A percentile compares a stretch with the other conserved stretches of the same genome.
These are phyloP conservation scores for Ascochyta lentis DNA, from an alignment of 2,329 filamentous ascomycete species.

Conservation along the genomic window DNA sequence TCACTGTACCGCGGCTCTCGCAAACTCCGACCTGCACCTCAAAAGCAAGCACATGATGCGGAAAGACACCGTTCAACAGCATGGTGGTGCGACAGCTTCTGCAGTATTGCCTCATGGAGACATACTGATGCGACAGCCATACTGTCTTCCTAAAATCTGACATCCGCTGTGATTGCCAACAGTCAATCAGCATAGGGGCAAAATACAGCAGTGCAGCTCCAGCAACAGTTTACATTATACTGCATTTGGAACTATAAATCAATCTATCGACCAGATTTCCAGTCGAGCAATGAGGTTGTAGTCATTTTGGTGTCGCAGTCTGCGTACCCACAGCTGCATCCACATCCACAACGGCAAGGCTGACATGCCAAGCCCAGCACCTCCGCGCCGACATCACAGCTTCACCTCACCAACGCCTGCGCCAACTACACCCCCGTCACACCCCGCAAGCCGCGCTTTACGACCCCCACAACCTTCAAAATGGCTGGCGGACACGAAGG, in stretches of 20 bases:
- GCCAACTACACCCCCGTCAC: conserved; percentile 19
- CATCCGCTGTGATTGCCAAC: neutral
- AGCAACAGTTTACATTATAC: too few relatives aligned
- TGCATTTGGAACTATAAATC: too few relatives aligned
- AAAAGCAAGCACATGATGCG: conserved; percentile 1
- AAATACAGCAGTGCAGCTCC: neutral
- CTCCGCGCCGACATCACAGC: conserved; percentile 29
- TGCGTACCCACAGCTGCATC: neutral
- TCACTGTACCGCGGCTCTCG: conserved; percentile 7
- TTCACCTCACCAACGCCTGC: conserved; percentile 20
- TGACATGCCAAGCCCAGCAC: conserved; percentile 27
- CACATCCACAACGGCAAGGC: conserved; percentile 3
- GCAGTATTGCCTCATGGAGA: neutral
- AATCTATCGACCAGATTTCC: too few relatives aligned
- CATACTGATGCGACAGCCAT: neutral
- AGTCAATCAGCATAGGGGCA: neutral
- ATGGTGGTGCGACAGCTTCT: neutral
- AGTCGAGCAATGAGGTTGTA: too few relatives aligned
- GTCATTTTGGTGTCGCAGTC: too few relatives aligned
- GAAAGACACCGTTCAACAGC: neutral
- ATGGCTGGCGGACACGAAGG: conserved; percentile 40
- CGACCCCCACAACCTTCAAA: conserved; percentile 24
- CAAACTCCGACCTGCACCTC: conserved; percentile 6
- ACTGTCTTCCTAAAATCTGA: neutral
- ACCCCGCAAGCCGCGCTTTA: conserved; percentile 20